A percentile compares a stretch with the other conserved stretches of the same genome.
phyloP scores from a whole-genome alignment of 75 land plant genomes.

The Cunninghamia lanceolata region DNA sequence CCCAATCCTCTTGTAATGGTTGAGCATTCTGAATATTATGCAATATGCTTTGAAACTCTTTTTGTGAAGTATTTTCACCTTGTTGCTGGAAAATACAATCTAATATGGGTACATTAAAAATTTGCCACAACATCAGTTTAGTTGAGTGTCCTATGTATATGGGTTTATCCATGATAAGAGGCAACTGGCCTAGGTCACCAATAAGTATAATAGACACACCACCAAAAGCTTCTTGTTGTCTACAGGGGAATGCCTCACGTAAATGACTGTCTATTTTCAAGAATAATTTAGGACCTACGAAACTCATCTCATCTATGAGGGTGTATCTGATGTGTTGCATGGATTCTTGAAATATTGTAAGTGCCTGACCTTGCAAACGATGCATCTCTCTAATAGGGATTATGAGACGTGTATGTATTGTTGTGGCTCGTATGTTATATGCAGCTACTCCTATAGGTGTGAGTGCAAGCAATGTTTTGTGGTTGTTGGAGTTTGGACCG shows the following conservation, averaged over 20 bases:
- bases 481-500: not conserved
- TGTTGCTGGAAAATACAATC: too few relatives aligned
- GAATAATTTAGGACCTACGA: not conserved
- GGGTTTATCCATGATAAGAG: not conserved
- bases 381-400: not conserved
- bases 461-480: not conserved
- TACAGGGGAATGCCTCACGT: not conserved
- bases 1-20: too few relatives aligned
- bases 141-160: not conserved
- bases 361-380: not conserved
- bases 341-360: not conserved
- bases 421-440: not conserved
- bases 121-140: not conserved
- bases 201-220: not conserved
- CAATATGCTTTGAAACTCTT: too few relatives aligned
- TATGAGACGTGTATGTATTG: not conserved
- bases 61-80: too few relatives aligned
- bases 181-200: not conserved
- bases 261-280: not conserved
- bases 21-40: too few relatives aligned
- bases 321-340: not conserved
- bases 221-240: not conserved
- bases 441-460: not conserved
- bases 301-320: too few relatives aligned
- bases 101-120: too few relatives aligned